phyloP scores from a whole-genome alignment of 176 grass and related monocot species.

The Rhynchospora breviuscula region DNA sequence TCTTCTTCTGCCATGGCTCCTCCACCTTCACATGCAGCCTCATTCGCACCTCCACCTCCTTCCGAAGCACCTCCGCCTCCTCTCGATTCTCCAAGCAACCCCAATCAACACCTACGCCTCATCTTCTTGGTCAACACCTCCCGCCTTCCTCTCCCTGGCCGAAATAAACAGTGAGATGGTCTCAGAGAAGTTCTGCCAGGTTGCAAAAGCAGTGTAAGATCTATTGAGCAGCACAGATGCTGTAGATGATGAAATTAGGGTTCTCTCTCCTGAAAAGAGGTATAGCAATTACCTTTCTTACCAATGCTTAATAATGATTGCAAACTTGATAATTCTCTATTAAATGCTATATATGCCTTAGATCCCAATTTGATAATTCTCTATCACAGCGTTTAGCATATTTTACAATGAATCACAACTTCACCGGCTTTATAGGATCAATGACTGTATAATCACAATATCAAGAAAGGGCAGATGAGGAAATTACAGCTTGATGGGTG shows the following conservation, averaged over 20 bases:
- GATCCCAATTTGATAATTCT: too few species aligned
- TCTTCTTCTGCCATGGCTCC: too few species aligned
- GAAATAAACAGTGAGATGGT: conserved; percentile 74
- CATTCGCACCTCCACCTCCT: too few species aligned
- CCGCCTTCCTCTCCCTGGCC: too few species aligned
- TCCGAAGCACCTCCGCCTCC: too few species aligned
- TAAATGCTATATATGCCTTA: too few species aligned
- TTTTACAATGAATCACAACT: not conserved
- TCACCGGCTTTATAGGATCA: not conserved
- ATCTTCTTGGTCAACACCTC: too few species aligned
- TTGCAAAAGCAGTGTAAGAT: conserved; percentile 55
- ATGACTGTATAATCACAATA: not conserved
- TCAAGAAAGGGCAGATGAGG: not conserved
- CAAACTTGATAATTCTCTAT: too few species aligned
- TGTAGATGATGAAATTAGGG: conserved; percentile 17
- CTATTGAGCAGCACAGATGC: conserved; percentile 36
- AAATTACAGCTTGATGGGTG: not conserved
- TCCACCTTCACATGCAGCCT: too few species aligned
- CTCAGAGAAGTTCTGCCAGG: conserved; percentile 69
- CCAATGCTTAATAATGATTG: not conserved
- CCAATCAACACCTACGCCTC: too few species aligned
- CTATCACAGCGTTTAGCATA: not conserved
- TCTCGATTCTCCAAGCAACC: too few species aligned
- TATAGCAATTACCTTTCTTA: not conserved
- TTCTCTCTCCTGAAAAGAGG: conserved; percentile 16